Percentiles rank a stretch among this genome's conserved stretches.
These are phyloP conservation scores for Epichloe aotearoae DNA, from an alignment of 2,329 filamentous ascomycete genomes.

Conservation along the genomic window DNA sequence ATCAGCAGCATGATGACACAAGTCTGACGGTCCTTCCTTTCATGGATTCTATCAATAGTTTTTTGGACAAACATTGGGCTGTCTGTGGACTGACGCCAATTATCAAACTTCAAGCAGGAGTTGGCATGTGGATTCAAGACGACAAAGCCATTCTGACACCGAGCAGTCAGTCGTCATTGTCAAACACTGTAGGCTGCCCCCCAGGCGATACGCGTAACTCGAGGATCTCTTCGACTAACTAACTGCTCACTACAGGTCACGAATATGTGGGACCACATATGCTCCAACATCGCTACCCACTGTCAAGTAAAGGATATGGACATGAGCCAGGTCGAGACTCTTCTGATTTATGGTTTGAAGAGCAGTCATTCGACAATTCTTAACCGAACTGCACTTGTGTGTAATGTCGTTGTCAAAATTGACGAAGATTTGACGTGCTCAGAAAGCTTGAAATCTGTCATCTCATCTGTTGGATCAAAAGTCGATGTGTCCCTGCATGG, in stretches of 20 bases:
- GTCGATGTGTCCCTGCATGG: conserved; percentile 34
- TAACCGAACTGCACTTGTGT: conserved; percentile 38
- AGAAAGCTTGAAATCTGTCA: conserved; percentile 43
- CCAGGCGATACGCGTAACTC: not conserved
- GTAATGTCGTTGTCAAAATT: conserved; percentile 58
- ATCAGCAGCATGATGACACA: conserved; percentile 28
- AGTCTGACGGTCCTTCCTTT: conserved; percentile 13
- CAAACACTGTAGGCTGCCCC: conserved; percentile 24
- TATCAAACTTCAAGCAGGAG: conserved; percentile 45
- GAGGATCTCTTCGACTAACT: conserved; percentile 16
- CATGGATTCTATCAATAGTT: conserved; percentile 25
- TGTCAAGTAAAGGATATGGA: conserved; percentile 28
- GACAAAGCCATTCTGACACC: conserved; percentile 27
- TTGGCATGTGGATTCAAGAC: conserved; percentile 54
- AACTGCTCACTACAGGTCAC: conserved; percentile 9
- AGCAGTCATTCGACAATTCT: conserved; percentile 44
- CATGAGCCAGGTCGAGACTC: conserved; percentile 37
- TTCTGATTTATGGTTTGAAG: conserved; percentile 42
- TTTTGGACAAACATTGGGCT: not conserved
- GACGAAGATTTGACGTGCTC: conserved; percentile 51
- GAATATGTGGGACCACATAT: conserved; percentile 36
- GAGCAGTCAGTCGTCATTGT: conserved; percentile 24
- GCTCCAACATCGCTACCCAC: conserved; percentile 22
- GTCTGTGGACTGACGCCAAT: conserved; percentile 32
- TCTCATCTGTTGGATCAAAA: conserved; percentile 46